These are phyloP conservation scores for Boeremia lycopersici DNA, from an alignment of 2,329 filamentous ascomycete species.

Conservation along the genomic window DNA sequence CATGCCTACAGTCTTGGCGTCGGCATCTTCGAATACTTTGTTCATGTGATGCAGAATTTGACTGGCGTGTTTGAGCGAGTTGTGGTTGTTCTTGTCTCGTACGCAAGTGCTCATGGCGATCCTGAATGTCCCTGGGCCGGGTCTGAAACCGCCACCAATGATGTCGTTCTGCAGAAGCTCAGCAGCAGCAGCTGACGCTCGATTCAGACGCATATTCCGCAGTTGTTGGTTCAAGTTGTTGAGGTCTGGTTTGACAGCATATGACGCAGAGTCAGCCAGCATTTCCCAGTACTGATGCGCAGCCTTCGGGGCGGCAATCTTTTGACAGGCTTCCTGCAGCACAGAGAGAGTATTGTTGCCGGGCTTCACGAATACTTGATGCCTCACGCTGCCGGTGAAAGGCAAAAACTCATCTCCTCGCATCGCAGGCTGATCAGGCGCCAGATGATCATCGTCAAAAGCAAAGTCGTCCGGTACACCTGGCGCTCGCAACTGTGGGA, in stretches of 20 bases:
- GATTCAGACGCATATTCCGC: constrained; percentile 67
- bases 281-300: constrained; percentile 80
- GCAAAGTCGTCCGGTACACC: constrained; percentile 32
- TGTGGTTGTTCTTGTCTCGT: constrained; percentile 77
- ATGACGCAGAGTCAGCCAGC: constrained; percentile 61
- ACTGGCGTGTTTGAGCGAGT: constrained; percentile 69
- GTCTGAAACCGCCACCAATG: constrained; percentile 33
- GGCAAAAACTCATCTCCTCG: constrained; percentile 45
- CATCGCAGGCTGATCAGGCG: constrained; percentile 21
- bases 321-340: constrained; percentile 67
- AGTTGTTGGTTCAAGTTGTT: constrained; percentile 74
- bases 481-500: constrained; percentile 46
- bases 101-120: constrained; percentile 76
- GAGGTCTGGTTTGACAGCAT: constrained; percentile 71
- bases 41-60: constrained; percentile 62
- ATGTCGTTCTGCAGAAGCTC: constrained; percentile 59
- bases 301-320: constrained; percentile 64
- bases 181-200: constrained; percentile 67
- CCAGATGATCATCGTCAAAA: constrained; percentile 38
- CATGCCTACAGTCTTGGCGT: constrained; percentile 36
- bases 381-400: constrained; percentile 34
- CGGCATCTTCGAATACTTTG: constrained; percentile 34
- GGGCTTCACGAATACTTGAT: constrained; percentile 53
- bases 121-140: constrained; percentile 63
- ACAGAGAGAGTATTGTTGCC: constrained; percentile 69